Base-by-base conservation (phyloP, 305 asterid species). In the Fraxinus greggii region DNA sequence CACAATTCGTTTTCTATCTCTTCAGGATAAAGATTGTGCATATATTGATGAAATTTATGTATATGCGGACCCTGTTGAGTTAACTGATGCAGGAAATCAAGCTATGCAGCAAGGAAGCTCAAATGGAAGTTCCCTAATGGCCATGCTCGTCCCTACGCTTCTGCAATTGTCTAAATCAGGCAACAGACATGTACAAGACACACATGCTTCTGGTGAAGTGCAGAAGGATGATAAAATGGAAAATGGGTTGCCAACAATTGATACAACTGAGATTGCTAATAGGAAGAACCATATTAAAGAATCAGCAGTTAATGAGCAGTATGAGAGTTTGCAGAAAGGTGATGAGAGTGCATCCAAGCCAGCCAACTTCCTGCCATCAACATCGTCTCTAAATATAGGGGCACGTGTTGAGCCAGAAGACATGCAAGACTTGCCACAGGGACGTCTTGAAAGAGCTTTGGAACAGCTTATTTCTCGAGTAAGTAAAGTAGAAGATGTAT, bases 131-230 rank as follows among this genome's bases (percentile, higher is more conserved):
- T 89, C 98, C 82, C 83, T 96, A 75, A 88, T 96, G 94, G 88
- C 98, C 83, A 93, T 95, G 95, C 91, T 95, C 80, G 87, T 93
- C 83, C 98, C 99, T 59, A 88, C 97, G 59, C 86, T 96, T 86
- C 87, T 96, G 87, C 97, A 94, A 83, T 84, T 92, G 79, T 83
- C 98, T 72, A 94, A 89, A 88, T 89, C 98, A 79, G 84, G 92
- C 75, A 23, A 21, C 70, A 80, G 79, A 76, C 87, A 81, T 82
- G 84, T 80, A 80, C 86, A 76, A 81, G 92, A 86, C 17, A 88
- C 83, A 26, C 63, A 48, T 85, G 85, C 87, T 69, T 88, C 90
- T 86, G 86, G 82, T 79, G 88, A 90, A 83, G 83, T 78, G 85
- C 82, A 56, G 70, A 88, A 84, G 85, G 86, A 81, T 83, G 86